Base-by-base conservation (phyloP, 1,284 basidiomycete species). In the Bondarzewia mesenterica region DNA sequence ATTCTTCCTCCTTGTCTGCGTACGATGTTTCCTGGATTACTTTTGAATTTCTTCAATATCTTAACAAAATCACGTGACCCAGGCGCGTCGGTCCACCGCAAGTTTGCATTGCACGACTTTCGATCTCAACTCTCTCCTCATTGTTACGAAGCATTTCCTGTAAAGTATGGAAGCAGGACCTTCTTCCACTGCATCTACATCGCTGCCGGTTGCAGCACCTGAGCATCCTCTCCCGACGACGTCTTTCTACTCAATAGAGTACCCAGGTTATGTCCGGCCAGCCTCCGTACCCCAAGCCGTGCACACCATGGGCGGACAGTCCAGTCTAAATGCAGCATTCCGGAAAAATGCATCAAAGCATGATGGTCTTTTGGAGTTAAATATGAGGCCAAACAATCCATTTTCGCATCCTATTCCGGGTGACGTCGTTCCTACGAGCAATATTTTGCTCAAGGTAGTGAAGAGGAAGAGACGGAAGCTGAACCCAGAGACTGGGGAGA, bases 321-420 rank as follows among this genome's bases (percentile, higher is more conserved):
- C 70, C 7, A 74, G 73, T 47, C 69, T 95, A n/a, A 81, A 91
- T 51, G 74, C 70, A 49, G 85, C 82, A 29, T 90, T 95, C 68
- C 78, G 75, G 52, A 75, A 79, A 40, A 75, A 72, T 49, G 70
- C 77, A 8, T 70, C 74, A 14, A 83, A 75, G 60, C 66, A 71
- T 27, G 80, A 84, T 46, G 68, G 77, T 7, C 61, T 82, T 2
- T 65, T 95, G 22, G 91, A 95, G 62, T 74, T 94, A 41, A 75
- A 75, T 42, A 73, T 93, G 48, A 75, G 82, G 48, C 78, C 83
- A 1, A 77, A 73, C 2, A 84, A 89, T 50, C 77, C 82, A 2
- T 90, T 87, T 58, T 75, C 84, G 1, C 89, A 93, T 61, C 89
- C 90, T 1, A 71, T 95, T 4, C 77, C 84, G 2, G 93, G 92